phyloP scores from a whole-genome alignment of 768 basidiomycete species.

The Leccinum ochraceum region DNA sequence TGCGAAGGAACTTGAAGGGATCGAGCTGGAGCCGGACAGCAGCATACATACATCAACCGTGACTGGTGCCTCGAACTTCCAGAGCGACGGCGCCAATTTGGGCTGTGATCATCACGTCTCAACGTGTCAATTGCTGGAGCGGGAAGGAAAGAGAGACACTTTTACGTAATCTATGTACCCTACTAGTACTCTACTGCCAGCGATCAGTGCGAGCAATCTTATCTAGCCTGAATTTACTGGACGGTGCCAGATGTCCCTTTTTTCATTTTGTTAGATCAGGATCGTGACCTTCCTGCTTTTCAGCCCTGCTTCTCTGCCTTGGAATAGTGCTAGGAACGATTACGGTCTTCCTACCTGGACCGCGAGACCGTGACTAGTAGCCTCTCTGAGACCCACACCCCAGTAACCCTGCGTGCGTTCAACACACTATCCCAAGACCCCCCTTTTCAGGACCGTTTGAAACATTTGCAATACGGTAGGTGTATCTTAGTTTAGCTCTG shows the following conservation, averaged over 20 bases:
- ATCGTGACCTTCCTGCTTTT: too few relatives aligned
- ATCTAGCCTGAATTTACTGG: not conserved
- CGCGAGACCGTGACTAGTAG: too few relatives aligned
- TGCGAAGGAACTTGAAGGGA: not conserved
- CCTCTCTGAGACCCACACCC: too few relatives aligned
- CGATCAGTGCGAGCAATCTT: not conserved
- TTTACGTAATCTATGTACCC: not conserved
- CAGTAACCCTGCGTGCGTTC: too few relatives aligned
- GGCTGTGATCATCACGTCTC: conserved; percentile 7
- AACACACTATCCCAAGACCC: too few relatives aligned
- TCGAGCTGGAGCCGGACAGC: not conserved
- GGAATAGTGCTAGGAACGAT: too few relatives aligned
- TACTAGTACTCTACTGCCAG: too few relatives aligned
- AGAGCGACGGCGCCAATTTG: not conserved
- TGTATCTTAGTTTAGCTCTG: not conserved
- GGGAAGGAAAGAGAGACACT: not conserved
- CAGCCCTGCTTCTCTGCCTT: too few relatives aligned
- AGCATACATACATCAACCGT: not conserved
- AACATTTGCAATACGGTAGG: not conserved
- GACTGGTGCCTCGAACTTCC: not conserved
- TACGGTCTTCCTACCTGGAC: too few relatives aligned
- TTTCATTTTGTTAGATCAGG: too few relatives aligned
- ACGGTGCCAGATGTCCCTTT: not conserved
- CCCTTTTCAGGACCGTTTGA: too few relatives aligned
- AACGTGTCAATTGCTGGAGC: not conserved